Evolutionary conservation across 2,329 filamentous ascomycete species (phyloP).

Genomic region (Aspergillus proliferans): DNA sequence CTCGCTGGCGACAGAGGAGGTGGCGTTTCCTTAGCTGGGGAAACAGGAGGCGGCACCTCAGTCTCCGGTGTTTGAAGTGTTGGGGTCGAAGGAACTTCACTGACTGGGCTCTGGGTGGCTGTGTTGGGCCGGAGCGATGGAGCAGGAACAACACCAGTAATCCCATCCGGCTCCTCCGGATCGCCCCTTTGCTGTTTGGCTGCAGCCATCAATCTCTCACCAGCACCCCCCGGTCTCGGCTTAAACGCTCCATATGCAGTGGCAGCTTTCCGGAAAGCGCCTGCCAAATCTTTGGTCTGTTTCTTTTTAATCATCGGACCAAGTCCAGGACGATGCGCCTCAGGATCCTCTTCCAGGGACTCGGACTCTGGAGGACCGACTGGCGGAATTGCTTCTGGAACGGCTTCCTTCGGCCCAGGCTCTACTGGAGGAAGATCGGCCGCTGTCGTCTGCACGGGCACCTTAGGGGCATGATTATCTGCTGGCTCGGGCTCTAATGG

Average conservation of each 20-base stretch:
- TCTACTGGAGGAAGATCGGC: constrained; percentile 2
- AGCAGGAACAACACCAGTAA: constrained; percentile 79
- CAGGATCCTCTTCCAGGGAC: constrained; percentile 43
- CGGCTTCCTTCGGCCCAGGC: constrained; percentile 5
- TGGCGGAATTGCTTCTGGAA: constrained; percentile 7
- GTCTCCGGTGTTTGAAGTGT: not conserved
- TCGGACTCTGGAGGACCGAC: constrained; percentile 10
- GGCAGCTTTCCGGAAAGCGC: constrained; percentile 73
- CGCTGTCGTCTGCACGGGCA: constrained; percentile 6
- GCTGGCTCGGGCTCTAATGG: constrained; percentile 2
- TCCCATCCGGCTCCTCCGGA: constrained; percentile 74
- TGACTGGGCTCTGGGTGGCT: constrained; percentile 22
- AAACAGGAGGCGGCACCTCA: not conserved
- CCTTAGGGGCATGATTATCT: constrained; percentile 21
- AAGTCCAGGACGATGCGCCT: constrained; percentile 63
- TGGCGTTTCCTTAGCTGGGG: constrained; percentile 9
- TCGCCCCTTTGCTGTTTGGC: constrained; percentile 47
- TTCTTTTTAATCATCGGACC: constrained; percentile 88
- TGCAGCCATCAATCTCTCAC: constrained; percentile 64
- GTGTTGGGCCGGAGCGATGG: constrained; percentile 47
- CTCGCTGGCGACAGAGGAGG: constrained; percentile 9
- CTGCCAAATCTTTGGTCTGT: constrained; percentile 65
- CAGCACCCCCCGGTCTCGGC: constrained; percentile 79
- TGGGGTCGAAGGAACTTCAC: not conserved
- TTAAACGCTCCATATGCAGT: constrained; percentile 69